A percentile compares a stretch with the other conserved stretches of the same genome.
Conservation (phyloP, 305 asterid genomes). For the Fraxinus latifolia region DNA sequence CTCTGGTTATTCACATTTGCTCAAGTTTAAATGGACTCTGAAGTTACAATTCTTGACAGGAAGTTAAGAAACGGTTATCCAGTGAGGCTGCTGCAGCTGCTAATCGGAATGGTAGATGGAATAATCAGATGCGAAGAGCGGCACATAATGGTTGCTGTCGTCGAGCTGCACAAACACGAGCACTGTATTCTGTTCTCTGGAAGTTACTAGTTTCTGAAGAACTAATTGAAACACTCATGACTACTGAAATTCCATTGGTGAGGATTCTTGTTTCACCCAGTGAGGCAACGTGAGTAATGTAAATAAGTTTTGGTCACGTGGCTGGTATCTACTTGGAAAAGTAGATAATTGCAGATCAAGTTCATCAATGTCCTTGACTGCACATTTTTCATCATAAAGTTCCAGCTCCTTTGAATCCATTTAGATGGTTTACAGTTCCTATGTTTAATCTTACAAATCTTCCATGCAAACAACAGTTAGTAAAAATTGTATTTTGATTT, state of each 20-base stretch:
- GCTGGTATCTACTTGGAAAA: constrained; percentile 19
- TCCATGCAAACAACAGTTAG: not conserved
- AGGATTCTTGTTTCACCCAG: constrained; percentile 31
- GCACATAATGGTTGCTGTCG: not conserved
- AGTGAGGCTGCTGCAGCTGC: constrained; percentile 85
- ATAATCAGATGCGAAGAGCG: constrained; percentile 55
- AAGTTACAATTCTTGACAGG: constrained; percentile 50
- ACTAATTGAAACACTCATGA: constrained; percentile 64
- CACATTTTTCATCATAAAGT: constrained; percentile 9
- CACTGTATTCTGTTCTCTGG: constrained; percentile 78
- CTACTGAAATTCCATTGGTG: constrained; percentile 80
- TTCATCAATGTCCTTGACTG: constrained; percentile 1
- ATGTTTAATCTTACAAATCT: not conserved
- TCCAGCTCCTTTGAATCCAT: constrained; percentile 4
- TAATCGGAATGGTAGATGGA: constrained; percentile 85
- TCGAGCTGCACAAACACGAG: constrained; percentile 46
- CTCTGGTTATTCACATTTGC: constrained; percentile 4
- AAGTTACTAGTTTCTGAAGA: constrained; percentile 75
- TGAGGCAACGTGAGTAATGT: not conserved
- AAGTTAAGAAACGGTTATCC: constrained; percentile 84
- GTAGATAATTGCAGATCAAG: constrained; percentile 12
- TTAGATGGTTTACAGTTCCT: constrained; percentile 10
- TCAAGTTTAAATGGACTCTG: constrained; percentile 15
- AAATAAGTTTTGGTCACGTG: constrained; percentile 4
- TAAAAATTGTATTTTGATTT: not conserved